Evolutionary conservation across 768 basidiomycete species (phyloP).

Genomic region (Boletus patriciae): DNA sequence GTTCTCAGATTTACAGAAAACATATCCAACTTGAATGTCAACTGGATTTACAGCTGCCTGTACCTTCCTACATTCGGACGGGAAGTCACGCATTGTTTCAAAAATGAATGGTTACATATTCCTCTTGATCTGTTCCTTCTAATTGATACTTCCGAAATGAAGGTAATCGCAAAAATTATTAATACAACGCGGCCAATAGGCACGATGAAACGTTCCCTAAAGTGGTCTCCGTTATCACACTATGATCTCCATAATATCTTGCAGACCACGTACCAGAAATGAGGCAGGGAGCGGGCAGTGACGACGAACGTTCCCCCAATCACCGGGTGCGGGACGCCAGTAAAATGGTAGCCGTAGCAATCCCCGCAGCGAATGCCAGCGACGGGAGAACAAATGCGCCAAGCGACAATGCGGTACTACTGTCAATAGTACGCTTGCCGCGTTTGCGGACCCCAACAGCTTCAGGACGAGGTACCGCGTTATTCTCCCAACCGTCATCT

Average conservation of each 20-base stretch:
- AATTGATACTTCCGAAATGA: too few species aligned
- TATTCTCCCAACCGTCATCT: constrained; percentile 84
- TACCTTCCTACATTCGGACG: too few species aligned
- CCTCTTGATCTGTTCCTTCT: too few species aligned
- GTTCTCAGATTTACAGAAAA: too few species aligned
- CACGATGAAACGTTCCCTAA: neutral
- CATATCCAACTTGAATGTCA: too few species aligned
- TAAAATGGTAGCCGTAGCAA: constrained; percentile 36
- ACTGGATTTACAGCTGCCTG: too few species aligned
- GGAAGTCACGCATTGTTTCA: too few species aligned
- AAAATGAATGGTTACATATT: too few species aligned
- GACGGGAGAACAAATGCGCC: constrained; percentile 29
- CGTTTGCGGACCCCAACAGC: constrained; percentile 36
- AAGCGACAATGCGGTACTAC: constrained; percentile 4
- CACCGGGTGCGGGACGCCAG: constrained; percentile 34
- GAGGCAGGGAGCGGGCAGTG: neutral
- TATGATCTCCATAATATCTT: neutral
- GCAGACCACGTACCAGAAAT: constrained; percentile 10
- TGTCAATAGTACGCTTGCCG: neutral
- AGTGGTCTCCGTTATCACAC: constrained; percentile 1
- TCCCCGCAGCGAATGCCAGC: constrained; percentile 46
- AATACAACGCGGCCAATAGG: neutral
- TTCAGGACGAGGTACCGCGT: constrained; percentile 45
- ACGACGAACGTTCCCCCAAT: neutral
- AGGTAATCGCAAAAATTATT: too few species aligned